Evolutionary conservation across 2,329 filamentous ascomycete genomes (phyloP).

Genomic region (Trichophyton verrucosum): DNA sequence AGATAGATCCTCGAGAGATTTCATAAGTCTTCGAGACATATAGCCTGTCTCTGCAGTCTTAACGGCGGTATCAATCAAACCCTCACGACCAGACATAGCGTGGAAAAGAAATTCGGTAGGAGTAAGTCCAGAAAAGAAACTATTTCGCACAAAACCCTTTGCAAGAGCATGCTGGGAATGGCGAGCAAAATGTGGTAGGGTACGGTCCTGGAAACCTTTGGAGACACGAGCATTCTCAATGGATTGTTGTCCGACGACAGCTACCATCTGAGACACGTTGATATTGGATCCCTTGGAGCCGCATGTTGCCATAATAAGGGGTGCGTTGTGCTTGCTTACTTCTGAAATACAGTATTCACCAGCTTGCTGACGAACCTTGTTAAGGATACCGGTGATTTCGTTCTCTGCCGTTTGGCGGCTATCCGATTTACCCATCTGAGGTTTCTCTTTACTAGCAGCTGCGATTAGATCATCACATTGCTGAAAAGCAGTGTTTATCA

Average conservation of each 20-base stretch:
- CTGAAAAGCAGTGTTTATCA: conserved; percentile 67
- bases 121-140: conserved; percentile 83
- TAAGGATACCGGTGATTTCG: conserved; percentile 78
- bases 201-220: conserved; percentile 93
- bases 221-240: conserved; percentile 85
- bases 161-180: conserved; percentile 82
- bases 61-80: conserved; percentile 94
- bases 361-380: conserved; percentile 79
- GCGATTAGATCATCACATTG: conserved; percentile 74
- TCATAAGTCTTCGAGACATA: conserved; percentile 97
- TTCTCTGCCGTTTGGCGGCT: conserved; percentile 89
- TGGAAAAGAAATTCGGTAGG: conserved; percentile 96
- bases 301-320: conserved; percentile 91
- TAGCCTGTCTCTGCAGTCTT: conserved; percentile 98
- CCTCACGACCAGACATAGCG: conserved; percentile 96
- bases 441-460: conserved; percentile 63
- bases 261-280: conserved; percentile 98
- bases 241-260: conserved; percentile 93
- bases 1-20: conserved; percentile 88
- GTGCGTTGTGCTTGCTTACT: conserved; percentile 81
- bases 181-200: conserved; percentile 88
- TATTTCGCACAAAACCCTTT: conserved; percentile 94
- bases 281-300: conserved; percentile 95
- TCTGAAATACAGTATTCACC: conserved; percentile 84
- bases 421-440: conserved; percentile 77